Evolutionary conservation across 176 grass and related monocot genomes (phyloP), one percentile per base, ranked within the genome.

Genomic region (Olyra latifolia): DNA sequence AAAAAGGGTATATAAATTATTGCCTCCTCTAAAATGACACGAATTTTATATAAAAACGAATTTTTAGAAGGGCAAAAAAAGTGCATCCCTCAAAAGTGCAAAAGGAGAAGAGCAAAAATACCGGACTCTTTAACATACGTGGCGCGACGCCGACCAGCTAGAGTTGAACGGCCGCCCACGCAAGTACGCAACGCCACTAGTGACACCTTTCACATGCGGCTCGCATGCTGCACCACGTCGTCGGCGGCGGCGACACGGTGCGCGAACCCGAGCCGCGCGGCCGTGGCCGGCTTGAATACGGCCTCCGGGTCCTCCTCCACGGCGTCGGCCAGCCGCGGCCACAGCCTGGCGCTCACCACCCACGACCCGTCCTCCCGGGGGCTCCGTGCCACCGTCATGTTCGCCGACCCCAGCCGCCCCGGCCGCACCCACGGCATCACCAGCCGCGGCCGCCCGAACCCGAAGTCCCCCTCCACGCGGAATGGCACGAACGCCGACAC

Each of bases 341-440:
- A 97, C 64, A 97, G 20, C 69, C 82, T 80, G 24, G 90, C 80
- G 12, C 52, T 79, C 45, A 91, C 19, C 17, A 87, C 25, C 88
- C 81, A 93, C 9, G 93, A 87, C n/a, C 93, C 90, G 69, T 93
- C 93, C 5, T 72, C 86, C n/a, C 17, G 16, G 6, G 82, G 90
- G 75, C 62, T 86, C 72, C 82, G 66, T 8, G 80, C 32, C 63
- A 97, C 57, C 28, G 58, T 70, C 43, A 97, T 71, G 7, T 57
- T 20, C 17, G 87, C 85, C 2, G 90, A 86, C 0, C 85, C 88
- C 1, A 97, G 71, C 76, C 80, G 8, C 0, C 88, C 75, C 23
- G 75, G 85, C 13, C 90, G 71, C 6, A 93, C 12, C 80, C 88
- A 92, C 6, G 93, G 85, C 45, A 90, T 84, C 38, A 77, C 71